Conservation (phyloP, 2,329 filamentous ascomycete species). For the Aureobasidium sp. region DNA sequence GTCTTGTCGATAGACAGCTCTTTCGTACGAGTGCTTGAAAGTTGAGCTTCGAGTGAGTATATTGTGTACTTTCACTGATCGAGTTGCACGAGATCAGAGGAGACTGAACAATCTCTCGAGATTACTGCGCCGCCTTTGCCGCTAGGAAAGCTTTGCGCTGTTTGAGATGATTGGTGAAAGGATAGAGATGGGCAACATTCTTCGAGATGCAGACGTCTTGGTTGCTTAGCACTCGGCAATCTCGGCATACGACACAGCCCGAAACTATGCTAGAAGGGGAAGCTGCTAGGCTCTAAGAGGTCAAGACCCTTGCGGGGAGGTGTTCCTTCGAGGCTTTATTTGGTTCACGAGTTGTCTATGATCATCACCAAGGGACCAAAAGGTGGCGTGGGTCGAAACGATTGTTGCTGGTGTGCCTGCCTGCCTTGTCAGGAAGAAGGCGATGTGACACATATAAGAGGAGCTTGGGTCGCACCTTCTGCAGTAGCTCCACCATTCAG, state of each 20-base stretch:
- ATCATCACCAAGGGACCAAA: background rate
- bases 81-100: background rate
- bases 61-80: background rate
- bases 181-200: background rate
- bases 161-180: background rate
- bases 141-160: background rate
- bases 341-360: constrained; percentile 4
- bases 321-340: constrained; percentile 3
- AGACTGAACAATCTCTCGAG: background rate
- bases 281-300: background rate
- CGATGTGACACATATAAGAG: constrained; percentile 9
- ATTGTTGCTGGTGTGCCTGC: constrained; percentile 13
- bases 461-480: background rate
- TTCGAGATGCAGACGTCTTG: background rate
- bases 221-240: background rate
- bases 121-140: background rate
- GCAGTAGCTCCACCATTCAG: background rate
- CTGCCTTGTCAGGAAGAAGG: background rate
- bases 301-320: background rate
- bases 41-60: background rate
- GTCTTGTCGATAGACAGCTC: background rate
- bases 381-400: constrained; percentile 2
- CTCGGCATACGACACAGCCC: constrained; percentile 6
- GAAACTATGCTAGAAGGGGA: background rate
- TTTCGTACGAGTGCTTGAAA: background rate